Conservation (phyloP, 83 land plant genomes). For the Diphasiastrum complanatum region DNA sequence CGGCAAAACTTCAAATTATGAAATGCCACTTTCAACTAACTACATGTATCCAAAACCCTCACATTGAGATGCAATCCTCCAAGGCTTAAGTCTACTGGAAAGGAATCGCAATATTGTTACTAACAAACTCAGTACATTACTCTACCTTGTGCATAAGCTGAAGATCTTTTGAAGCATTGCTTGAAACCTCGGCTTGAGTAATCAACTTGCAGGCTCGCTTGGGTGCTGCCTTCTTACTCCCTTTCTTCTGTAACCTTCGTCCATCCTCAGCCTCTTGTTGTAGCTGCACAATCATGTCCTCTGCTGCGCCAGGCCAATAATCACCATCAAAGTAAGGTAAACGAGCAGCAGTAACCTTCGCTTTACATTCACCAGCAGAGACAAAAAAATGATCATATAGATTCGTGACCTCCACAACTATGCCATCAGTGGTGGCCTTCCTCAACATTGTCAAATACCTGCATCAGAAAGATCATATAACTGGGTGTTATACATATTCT, state of each 20-base stretch:
- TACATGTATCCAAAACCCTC: neutral
- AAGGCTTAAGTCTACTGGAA: too few species aligned
- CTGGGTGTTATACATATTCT: too few species aligned
- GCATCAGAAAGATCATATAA: slow-evolving; percentile 3
- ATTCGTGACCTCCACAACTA: slow-evolving; percentile 88
- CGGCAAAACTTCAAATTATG: neutral
- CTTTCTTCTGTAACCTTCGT: slow-evolving; percentile 64
- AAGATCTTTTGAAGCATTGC: slow-evolving; percentile 82
- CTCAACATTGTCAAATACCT: slow-evolving; percentile 91
- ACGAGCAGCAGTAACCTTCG: slow-evolving; percentile 89
- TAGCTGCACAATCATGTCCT: slow-evolving; percentile 78
- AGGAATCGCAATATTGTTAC: too few species aligned
- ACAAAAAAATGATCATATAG: slow-evolving; percentile 83
- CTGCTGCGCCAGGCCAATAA: slow-evolving; percentile 99
- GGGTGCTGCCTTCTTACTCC: slow-evolving; percentile 65
- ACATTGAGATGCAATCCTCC: neutral
- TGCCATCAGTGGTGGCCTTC: slow-evolving; percentile 70
- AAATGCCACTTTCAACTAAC: neutral
- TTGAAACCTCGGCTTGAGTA: slow-evolving; percentile 69
- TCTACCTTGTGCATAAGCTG: slow-evolving; percentile 79
- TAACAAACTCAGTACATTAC: too few species aligned
- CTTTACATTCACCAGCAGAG: slow-evolving; percentile 70
- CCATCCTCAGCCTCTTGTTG: slow-evolving; percentile 78
- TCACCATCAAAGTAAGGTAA: slow-evolving; percentile 99
- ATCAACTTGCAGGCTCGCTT: slow-evolving; percentile 83